These are phyloP conservation scores for Lipomyces sp. DNA, from an alignment of 805 yeast genomes.

Conservation along the genomic window DNA sequence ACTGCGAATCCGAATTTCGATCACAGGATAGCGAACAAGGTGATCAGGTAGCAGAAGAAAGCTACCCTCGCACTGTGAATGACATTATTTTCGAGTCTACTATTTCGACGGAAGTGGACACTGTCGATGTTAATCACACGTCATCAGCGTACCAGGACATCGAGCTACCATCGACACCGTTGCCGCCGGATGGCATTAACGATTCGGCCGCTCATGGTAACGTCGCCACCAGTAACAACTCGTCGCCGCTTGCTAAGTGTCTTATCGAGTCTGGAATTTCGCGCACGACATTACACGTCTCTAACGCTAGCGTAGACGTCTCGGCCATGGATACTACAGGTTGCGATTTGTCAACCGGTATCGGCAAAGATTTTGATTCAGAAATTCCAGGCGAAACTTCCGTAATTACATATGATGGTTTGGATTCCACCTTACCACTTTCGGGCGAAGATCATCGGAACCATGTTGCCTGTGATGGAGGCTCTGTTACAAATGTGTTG, in stretches of 20 bases:
- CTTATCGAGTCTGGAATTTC: background rate
- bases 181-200: background rate
- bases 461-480: background rate
- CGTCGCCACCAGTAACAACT: background rate
- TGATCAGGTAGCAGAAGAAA: background rate
- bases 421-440: background rate
- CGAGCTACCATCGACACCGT: background rate
- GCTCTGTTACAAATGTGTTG: background rate
- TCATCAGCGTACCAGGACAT: background rate
- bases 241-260: background rate
- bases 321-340: background rate
- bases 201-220: background rate
- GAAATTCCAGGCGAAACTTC: background rate
- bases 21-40: background rate
- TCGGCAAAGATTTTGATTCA: background rate
- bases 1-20: background rate
- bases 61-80: background rate
- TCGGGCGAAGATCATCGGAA: background rate
- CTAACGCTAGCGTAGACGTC: background rate
- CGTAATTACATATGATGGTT: background rate
- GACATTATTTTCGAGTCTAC: constrained; percentile 1
- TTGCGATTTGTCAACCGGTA: background rate
- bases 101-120: background rate
- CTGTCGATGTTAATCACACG: background rate
- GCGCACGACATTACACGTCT: background rate